Evolutionary conservation across 1,139 yeast species (phyloP).

Genomic region (Yamadazyma songkhlaensis): DNA sequence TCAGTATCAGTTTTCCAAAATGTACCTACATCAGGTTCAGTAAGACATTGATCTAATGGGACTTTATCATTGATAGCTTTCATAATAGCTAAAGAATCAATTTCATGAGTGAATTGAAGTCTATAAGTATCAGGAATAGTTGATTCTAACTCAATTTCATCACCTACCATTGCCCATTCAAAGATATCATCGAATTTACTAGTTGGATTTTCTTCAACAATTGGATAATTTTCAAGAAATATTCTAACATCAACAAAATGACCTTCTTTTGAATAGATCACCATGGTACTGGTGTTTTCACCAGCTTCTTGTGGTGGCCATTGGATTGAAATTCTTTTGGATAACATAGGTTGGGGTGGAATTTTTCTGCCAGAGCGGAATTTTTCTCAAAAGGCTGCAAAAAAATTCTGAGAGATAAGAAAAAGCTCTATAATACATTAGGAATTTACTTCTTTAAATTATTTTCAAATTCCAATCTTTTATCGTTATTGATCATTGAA

Average conservation of each 20-base stretch:
- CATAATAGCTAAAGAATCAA: conserved; percentile 37
- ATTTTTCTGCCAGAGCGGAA: conserved; percentile 14
- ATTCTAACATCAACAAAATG: conserved; percentile 47
- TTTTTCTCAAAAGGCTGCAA: not conserved
- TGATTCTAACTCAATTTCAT: conserved; percentile 23
- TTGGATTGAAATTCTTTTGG: conserved; percentile 49
- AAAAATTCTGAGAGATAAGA: not conserved
- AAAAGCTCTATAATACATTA: not conserved
- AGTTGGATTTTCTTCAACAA: conserved; percentile 12
- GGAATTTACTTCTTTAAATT: not conserved
- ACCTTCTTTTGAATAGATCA: conserved; percentile 42
- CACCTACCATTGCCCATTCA: conserved; percentile 41
- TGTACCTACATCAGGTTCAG: conserved; percentile 45
- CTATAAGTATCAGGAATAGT: conserved; percentile 22
- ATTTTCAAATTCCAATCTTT: conserved; percentile 5
- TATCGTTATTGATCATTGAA: conserved; percentile 6
- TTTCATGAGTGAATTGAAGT: conserved; percentile 40
- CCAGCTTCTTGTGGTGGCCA: conserved; percentile 46
- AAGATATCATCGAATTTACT: conserved; percentile 23
- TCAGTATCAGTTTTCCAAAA: conserved; percentile 39
- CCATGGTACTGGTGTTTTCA: conserved; percentile 53
- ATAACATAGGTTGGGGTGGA: conserved; percentile 18
- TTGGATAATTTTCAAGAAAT: conserved; percentile 23
- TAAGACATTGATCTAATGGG: conserved; percentile 20
- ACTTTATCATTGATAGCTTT: conserved; percentile 20